Evolutionary conservation across 2,329 filamentous ascomycete species (phyloP), one percentile per base, ranked within the genome.

Genomic region (Leptoxyphium fumago): DNA sequence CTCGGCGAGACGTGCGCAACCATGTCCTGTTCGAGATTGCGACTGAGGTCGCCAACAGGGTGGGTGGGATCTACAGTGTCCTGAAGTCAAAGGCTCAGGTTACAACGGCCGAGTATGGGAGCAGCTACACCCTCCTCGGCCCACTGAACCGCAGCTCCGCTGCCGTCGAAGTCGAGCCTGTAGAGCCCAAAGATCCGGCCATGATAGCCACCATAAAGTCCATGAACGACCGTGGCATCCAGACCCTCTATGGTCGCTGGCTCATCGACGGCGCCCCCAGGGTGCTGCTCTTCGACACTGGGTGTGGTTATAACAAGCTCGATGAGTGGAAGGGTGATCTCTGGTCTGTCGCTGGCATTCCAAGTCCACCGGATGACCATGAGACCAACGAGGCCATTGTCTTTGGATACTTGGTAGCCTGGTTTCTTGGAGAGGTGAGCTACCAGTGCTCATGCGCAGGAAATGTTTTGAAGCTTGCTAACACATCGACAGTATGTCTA

Each of bases 21-120:
- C 91, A 96, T 68, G 73, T 93, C 59, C 82, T 98, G 55, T 98
- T 98, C 62, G 91, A 98, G 70, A 74, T 96, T 58, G 87, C 91
- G 48, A 96, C 91, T 17, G 91, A 98, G 64, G 91, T 96, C 55
- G 91, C 91, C 49, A 94, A 96, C 73, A 79, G 91, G 75, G 91
- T 98, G 49, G 91, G 91, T 60, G 91, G 91, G 57, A 98, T 98
- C 68, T 98, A 98, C 73, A 96, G 89, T 13, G 91, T 98, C 52
- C 80, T 98, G 67, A 98, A 98, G 68, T 98, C 91, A 49, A 98
- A 98, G 67, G 89, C 91, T 32, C 89, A 91, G 42, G 91, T 96
- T 49, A 96, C 91, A 38, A 95, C 89, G 1, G 87, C 87, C 48
- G 91, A 98, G 66, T 98, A 96, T 91, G 91, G 91, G 65, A 87